Percentiles rank a stretch among this genome's conserved stretches.
Conservation (phyloP, 179 eudicot species). For the Silene noctiflora region DNA sequence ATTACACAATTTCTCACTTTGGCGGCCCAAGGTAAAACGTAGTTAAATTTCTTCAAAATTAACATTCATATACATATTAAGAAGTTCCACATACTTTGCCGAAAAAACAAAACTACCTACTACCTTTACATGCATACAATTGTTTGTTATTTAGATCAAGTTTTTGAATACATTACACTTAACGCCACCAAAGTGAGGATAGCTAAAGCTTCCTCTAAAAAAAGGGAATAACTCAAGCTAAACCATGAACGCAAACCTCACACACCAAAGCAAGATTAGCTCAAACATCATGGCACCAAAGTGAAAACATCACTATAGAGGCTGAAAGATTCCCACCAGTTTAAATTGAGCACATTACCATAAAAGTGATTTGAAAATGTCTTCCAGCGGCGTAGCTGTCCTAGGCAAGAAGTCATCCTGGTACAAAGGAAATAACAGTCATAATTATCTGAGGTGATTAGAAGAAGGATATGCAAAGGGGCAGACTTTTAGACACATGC, state of each 20-base stretch:
- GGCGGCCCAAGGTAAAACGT: background rate
- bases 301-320: background rate
- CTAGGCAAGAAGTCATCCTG: conserved; percentile 99
- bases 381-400: conserved; percentile 86
- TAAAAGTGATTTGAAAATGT: conserved; percentile 74
- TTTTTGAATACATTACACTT: too few relatives aligned
- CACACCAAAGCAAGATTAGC: background rate
- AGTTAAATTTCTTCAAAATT: background rate
- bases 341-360: conserved; percentile 49
- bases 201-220: too few relatives aligned
- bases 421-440: conserved; percentile 14
- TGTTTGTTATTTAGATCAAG: background rate
- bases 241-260: too few relatives aligned
- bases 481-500: background rate
- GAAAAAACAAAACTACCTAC: too few relatives aligned
- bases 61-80: background rate
- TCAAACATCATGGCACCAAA: background rate
- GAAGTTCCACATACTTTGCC: too few relatives aligned
- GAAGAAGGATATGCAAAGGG: background rate
- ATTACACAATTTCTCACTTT: background rate
- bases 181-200: too few relatives aligned
- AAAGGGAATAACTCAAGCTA: too few relatives aligned
- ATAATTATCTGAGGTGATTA: background rate
- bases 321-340: background rate
- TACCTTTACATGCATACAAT: too few relatives aligned